Percentiles rank a stretch among this genome's conserved stretches.
These are phyloP conservation scores for Clarireedia hainanense DNA, from an alignment of 2,329 filamentous ascomycete genomes.

Conservation along the genomic window DNA sequence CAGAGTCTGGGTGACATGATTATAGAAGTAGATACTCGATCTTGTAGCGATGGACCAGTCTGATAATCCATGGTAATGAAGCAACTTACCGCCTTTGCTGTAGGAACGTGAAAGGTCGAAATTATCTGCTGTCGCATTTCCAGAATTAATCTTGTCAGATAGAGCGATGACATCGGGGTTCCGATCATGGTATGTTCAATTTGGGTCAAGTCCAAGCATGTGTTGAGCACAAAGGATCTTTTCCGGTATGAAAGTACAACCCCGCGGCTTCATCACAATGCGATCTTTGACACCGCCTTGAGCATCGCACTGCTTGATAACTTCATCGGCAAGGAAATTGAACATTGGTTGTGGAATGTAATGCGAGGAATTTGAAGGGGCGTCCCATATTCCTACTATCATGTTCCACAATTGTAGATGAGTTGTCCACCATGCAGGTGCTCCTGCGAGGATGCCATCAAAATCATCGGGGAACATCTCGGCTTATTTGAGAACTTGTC, in stretches of 20 bases:
- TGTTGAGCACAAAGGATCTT: background rate
- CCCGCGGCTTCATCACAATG: conserved; percentile 33
- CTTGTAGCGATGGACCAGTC: conserved; percentile 44
- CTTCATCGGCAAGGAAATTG: conserved; percentile 34
- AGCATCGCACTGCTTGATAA: conserved; percentile 41
- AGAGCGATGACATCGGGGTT: background rate
- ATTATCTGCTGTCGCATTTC: conserved; percentile 39
- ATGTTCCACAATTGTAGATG: conserved; percentile 27
- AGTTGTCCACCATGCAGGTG: conserved; percentile 29
- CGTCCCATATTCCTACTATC: conserved; percentile 39
- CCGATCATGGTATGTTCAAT: background rate
- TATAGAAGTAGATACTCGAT: conserved; percentile 44
- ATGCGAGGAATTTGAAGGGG: conserved; percentile 36
- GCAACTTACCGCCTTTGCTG: conserved; percentile 23
- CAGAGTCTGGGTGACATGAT: conserved; percentile 38
- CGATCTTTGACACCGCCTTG: conserved; percentile 41
- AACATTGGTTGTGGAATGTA: conserved; percentile 39
- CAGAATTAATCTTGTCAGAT: conserved; percentile 31
- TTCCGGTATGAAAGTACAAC: conserved; percentile 19
- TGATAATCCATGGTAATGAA: conserved; percentile 10
- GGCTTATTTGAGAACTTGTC: conserved; percentile 39
- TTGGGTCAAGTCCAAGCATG: background rate
- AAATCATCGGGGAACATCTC: conserved; percentile 37
- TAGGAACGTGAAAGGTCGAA: conserved; percentile 40
- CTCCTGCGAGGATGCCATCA: conserved; percentile 33